Base-by-base conservation (phyloP, 306 rosid genomes). In the Castanea crenata region DNA sequence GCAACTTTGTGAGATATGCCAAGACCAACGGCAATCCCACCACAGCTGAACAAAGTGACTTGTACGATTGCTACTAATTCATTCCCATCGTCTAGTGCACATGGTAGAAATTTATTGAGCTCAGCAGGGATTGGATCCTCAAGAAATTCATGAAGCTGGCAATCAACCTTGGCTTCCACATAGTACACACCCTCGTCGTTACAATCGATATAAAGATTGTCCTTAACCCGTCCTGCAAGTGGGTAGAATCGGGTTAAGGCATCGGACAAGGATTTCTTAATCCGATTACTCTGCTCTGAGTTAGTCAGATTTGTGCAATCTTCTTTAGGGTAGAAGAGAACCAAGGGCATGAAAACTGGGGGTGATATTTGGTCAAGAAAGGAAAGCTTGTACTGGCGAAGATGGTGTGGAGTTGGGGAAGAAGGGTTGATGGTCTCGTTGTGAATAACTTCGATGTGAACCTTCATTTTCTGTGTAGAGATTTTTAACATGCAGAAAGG, bases 1-100 rank as follows among this genome's bases (percentile, higher is more conserved):
- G 68, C 83, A 6, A 85, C 46, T 59, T 78, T 81, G 81, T 85
- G 88, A 23, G 84, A 81, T 58, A 85, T 52, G 61, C 81, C 54
- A 49, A 85, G 34, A 21, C 81, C 69, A 2, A 85, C 19, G 0
- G 78, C 69, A 56, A 85, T 56, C 54, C 88, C 85, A 1, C 71
- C 88, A 19, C 88, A 85, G 23, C 23, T 69, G 23, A 85, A 85
- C 29, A 71, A 69, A 23, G 73, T 85, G 32, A 29, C 63, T 71
- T 78, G 79, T 61, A 78, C 74, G 2, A 61, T 74, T n/a, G 72
- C 38, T 20, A 76, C 46, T 35, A 78, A 76, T 35, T 74, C 80
- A 9, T 54, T 67, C 0, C 29, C 76, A 10, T 69, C 59, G 25
- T 80, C 76, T 0, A 75, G 65, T 21, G 59, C 73, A 3, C 27